Evolutionary conservation across 306 rosid genomes (phyloP).

Genomic region (Vigna hirtella): DNA sequence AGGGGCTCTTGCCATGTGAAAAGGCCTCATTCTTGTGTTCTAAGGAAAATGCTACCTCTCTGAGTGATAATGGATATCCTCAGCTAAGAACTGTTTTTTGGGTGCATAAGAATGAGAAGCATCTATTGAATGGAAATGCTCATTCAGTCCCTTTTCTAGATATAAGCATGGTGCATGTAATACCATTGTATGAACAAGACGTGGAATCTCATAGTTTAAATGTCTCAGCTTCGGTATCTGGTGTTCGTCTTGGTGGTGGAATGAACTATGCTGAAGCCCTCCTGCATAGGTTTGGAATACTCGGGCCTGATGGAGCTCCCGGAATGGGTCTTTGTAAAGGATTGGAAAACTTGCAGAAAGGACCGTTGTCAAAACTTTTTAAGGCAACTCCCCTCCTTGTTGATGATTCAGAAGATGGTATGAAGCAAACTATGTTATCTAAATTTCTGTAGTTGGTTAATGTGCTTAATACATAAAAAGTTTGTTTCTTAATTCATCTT

Average conservation of each 20-base stretch:
- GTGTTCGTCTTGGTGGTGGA: conserved; percentile 94
- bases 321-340: conserved; percentile 78
- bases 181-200: conserved; percentile 76
- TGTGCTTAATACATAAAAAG: conserved; percentile 12
- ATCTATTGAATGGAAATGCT: conserved; percentile 49
- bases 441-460: conserved; percentile 38
- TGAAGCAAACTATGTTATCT: conserved; percentile 38
- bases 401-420: conserved; percentile 68
- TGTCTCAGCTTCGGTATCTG: conserved; percentile 84
- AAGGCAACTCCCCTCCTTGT: conserved; percentile 59
- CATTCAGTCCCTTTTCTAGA: conserved; percentile 72
- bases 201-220: conserved; percentile 79
- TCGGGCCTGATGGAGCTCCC: conserved; percentile 94
- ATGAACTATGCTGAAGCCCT: conserved; percentile 93
- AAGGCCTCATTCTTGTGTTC: conserved; percentile 52
- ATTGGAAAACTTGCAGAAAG: conserved; percentile 78
- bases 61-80: conserved; percentile 65
- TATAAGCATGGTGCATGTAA: conserved; percentile 71
- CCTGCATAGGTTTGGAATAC: conserved; percentile 89
- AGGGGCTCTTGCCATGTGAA: conserved; percentile 60
- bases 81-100: conserved; percentile 88
- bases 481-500: conserved; percentile 34
- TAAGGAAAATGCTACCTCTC: conserved; percentile 54
- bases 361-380: conserved; percentile 87
- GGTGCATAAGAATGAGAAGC: conserved; percentile 68